phyloP scores from a whole-genome alignment of 78 protist genomes.

The Acrasis kona region DNA sequence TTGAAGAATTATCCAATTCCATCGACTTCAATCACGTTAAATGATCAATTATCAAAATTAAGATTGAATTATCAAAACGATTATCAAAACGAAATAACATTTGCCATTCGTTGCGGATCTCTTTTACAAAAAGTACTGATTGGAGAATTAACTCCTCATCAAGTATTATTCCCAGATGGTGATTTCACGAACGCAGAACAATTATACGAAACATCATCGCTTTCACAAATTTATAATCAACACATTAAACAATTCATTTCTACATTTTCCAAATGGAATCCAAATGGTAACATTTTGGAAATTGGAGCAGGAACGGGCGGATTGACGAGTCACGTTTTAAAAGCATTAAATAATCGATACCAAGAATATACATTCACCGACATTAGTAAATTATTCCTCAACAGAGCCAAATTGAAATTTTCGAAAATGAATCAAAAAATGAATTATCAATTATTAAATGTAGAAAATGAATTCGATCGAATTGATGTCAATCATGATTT shows the following conservation, averaged over 20 bases:
- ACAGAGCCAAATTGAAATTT: background rate
- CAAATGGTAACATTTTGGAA: background rate
- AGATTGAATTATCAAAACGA: background rate
- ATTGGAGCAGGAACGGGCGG: background rate
- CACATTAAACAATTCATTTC: background rate
- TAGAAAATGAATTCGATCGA: background rate
- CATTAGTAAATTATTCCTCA: background rate
- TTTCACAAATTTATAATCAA: background rate
- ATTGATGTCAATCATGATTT: background rate
- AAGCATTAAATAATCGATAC: background rate
- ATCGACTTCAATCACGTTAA: background rate
- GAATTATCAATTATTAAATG: background rate
- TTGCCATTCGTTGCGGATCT: background rate
- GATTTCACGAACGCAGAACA: background rate
- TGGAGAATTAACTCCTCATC: background rate
- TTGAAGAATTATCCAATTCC: background rate
- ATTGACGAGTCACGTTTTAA: background rate
- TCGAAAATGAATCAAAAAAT: background rate
- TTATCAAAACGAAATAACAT: background rate
- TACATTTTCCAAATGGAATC: background rate
- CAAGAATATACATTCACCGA: background rate
- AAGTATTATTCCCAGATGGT: background rate
- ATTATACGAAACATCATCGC: background rate
- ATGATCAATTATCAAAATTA: background rate
- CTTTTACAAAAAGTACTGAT: background rate